phyloP scores from a whole-genome alignment of 257 asterid species.

The Solanum sejunctum region DNA sequence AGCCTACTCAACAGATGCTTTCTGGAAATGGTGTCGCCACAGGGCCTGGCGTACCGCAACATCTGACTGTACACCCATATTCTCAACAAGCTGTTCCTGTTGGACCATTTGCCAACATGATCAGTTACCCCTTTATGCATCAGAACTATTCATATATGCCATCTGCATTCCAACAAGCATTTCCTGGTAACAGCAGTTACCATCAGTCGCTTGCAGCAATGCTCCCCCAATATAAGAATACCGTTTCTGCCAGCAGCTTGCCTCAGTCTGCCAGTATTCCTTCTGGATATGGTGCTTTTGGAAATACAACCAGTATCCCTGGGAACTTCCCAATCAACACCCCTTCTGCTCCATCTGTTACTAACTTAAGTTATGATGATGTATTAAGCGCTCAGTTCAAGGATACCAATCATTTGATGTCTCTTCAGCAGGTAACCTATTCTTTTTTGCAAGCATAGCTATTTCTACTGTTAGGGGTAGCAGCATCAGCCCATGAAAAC shows the following conservation, averaged over 20 bases:
- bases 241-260: conserved; percentile 44
- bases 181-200: conserved; percentile 47
- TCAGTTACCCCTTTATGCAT: conserved; percentile 56
- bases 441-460: not conserved
- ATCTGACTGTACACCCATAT: conserved; percentile 57
- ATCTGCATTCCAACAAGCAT: conserved; percentile 63
- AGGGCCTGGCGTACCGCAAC: conserved; percentile 66
- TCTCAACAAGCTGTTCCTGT: conserved; percentile 56
- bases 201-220: conserved; percentile 61
- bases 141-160: conserved; percentile 75
- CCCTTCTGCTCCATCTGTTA: conserved; percentile 49
- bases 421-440: conserved; percentile 45
- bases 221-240: conserved; percentile 58
- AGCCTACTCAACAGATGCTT: conserved; percentile 39
- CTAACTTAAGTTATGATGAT: conserved; percentile 51
- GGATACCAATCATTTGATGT: conserved; percentile 45
- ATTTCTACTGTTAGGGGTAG: not conserved
- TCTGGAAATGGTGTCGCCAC: conserved; percentile 44
- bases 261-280: conserved; percentile 67
- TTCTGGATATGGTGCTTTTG: conserved; percentile 61
- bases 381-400: conserved; percentile 60
- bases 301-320: conserved; percentile 31
- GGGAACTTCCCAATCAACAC: conserved; percentile 62
- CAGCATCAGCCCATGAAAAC: not conserved
- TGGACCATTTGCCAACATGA: conserved; percentile 56